Evolutionary conservation across 2,329 filamentous ascomycete genomes (phyloP).

Genomic region (Immersiporthe knoxdaviesiana): DNA sequence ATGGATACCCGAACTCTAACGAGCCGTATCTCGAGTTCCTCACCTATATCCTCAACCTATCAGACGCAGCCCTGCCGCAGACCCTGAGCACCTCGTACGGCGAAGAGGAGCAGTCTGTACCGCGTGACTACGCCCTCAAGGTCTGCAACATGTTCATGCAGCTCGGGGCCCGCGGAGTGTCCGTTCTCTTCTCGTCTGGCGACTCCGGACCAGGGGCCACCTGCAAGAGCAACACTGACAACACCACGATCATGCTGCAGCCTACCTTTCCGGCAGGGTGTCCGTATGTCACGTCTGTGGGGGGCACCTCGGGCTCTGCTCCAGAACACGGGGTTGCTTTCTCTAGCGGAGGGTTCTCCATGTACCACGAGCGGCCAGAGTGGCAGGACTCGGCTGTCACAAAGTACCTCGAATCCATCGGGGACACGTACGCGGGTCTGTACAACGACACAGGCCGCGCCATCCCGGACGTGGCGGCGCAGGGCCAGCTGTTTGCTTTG

Average conservation of each 20-base stretch:
- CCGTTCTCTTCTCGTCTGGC: conserved; percentile 56
- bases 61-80: conserved; percentile 55
- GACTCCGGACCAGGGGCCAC: conserved; percentile 19
- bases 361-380: conserved; percentile 41
- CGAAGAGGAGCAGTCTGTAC: conserved; percentile 66
- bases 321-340: conserved; percentile 43
- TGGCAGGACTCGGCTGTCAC: conserved; percentile 41
- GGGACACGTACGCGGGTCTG: conserved; percentile 41
- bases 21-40: conserved; percentile 71
- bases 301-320: conserved; percentile 50
- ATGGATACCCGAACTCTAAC: conserved; percentile 61
- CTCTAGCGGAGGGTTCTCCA: conserved; percentile 45
- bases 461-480: conserved; percentile 46
- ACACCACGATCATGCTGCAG: conserved; percentile 24
- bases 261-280: conserved; percentile 40
- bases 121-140: conserved; percentile 59
- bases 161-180: conserved; percentile 65
- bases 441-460: conserved; percentile 44
- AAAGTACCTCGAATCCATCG: conserved; percentile 42
- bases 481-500: conserved; percentile 55
- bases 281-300: conserved; percentile 61
- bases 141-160: conserved; percentile 67
- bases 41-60: conserved; percentile 59
- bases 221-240: conserved; percentile 27
- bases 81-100: conserved; percentile 68